phyloP scores from a whole-genome alignment of 2,329 filamentous ascomycete genomes.

The Fusarium tricinctum region DNA sequence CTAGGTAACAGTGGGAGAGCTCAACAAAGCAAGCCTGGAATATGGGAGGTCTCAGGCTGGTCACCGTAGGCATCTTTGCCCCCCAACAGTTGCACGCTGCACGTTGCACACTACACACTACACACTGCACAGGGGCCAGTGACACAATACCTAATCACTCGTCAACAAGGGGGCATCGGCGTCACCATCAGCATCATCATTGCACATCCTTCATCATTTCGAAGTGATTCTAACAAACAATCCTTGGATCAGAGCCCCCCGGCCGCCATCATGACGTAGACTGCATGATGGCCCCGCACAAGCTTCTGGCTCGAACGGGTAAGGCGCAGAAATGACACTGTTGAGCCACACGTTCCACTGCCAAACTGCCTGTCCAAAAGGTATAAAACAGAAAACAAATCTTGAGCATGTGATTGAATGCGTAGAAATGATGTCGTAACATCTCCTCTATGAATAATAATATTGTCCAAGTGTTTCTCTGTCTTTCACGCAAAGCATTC shows the following conservation, averaged over 20 bases:
- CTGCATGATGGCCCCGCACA: constrained; percentile 37
- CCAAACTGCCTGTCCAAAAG: constrained; percentile 15
- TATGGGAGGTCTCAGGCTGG: background rate
- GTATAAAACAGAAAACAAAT: background rate
- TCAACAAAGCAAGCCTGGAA: constrained; percentile 30
- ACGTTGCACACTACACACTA: background rate
- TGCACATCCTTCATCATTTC: constrained; percentile 43
- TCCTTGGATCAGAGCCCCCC: constrained; percentile 37
- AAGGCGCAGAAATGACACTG: constrained; percentile 33
- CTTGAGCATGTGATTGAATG: background rate
- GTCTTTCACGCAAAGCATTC: background rate
- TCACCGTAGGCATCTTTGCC: no score
- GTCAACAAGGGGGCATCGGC: constrained; percentile 26
- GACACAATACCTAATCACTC: background rate
- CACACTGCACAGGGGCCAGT: constrained; percentile 8
- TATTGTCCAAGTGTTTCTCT: background rate
- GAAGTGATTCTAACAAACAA: constrained; percentile 37
- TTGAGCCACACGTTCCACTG: constrained; percentile 4
- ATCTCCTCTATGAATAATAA: background rate
- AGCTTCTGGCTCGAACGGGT: constrained; percentile 45
- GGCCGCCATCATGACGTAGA: constrained; percentile 47
- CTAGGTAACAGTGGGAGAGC: constrained; percentile 16
- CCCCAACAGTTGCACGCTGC: constrained; percentile 17
- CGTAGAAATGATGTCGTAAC: background rate
- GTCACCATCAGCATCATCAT: constrained; percentile 45